Evolutionary conservation across 768 basidiomycete species (phyloP), one percentile per base, ranked within the genome.

Genomic region (Pleurotus eryngii): DNA sequence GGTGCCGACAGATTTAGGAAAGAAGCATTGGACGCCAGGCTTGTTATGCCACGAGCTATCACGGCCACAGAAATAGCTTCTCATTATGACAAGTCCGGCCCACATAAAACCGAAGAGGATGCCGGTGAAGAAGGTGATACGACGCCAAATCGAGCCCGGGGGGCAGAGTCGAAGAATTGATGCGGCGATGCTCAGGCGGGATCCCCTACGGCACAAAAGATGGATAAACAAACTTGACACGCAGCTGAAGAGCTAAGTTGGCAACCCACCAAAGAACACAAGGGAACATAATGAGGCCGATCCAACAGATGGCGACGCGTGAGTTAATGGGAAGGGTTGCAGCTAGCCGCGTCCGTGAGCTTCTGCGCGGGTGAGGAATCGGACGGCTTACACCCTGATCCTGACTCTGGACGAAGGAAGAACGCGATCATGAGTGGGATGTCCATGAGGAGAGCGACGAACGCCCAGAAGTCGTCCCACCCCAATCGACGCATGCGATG

Each of bases 401-500:
- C 49, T 15, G 47, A 27, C 22, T 12, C 35, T 20, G 47, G 26
- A 27, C 43, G 48, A 48, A 54, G 15, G n/a, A 55, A 43, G 24
- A 55, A 49, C n/a, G 49, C 48, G 8, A 62, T 50, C 14, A 53
- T n/a, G 37, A 35, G 24, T 5, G 45, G 30, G 9, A 55, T 42
- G 18, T 64, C 68, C 45, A 46, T 51, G 7, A 65, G 12, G 12
- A 67, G 48, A 6, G 69, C 64, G 11, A 60, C 22, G 9, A 65
- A 65, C 15, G 69, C 69, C 60, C 64, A 67, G 45, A 63, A 62
- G 54, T 70, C 69, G 50, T 70, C 69, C 69, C 69, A 70, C 69
- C 69, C 68, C 7, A 70, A 59, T 35, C 64, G 61, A 24, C 47
- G 53, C 8, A 59, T 64, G 15, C 60, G 64, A 47, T 50, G 53